Evolutionary conservation across 768 basidiomycete species (phyloP).

Genomic region (Suillus ampliporus): DNA sequence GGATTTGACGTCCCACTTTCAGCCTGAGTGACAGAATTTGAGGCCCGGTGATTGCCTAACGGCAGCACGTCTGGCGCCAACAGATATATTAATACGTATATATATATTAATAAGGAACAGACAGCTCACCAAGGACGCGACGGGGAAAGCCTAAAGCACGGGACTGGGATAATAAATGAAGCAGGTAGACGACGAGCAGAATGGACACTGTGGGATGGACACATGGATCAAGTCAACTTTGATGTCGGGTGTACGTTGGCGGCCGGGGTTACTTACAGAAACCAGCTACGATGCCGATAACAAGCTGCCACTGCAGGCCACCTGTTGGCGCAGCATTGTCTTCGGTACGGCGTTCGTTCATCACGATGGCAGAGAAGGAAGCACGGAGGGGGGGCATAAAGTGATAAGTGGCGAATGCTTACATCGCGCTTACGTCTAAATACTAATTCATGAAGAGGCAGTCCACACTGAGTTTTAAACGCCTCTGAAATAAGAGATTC

Average conservation of each 20-base stretch:
- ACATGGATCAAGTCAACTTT: background rate
- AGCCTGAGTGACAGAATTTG: background rate
- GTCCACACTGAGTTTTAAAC: background rate
- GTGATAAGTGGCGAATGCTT: no score
- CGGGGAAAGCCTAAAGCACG: background rate
- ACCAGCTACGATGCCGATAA: background rate
- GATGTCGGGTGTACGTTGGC: background rate
- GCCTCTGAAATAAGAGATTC: no score
- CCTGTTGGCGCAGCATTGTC: background rate
- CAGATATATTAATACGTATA: background rate
- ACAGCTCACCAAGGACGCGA: background rate
- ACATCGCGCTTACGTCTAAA: background rate
- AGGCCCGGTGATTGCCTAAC: background rate
- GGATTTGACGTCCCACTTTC: no score
- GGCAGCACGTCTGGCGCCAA: background rate
- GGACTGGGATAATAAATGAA: background rate
- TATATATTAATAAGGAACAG: background rate
- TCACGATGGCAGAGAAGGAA: background rate
- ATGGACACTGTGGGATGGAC: background rate
- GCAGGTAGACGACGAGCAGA: background rate
- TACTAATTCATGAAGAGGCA: no score
- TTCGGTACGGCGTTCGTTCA: background rate
- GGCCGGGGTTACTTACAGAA: background rate
- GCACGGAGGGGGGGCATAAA: background rate
- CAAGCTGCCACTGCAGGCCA: background rate